Base-by-base conservation (phyloP, 192 early-diverging fungal genomes). In the Borealophlyctis nickersoniae region DNA sequence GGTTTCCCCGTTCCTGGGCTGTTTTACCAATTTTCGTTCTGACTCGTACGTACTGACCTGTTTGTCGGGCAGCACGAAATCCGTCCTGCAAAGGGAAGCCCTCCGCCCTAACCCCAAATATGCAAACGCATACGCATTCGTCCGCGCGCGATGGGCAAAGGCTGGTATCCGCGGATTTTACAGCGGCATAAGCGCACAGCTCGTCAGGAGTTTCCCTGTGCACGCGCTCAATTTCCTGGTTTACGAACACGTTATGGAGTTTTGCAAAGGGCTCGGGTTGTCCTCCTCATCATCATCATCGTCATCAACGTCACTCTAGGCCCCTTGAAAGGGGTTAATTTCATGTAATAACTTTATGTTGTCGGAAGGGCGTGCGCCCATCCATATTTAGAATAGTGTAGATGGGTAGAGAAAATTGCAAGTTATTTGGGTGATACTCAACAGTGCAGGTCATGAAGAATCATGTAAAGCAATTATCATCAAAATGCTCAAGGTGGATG, bases 211-310 rank as follows among this genome's bases (percentile, higher is more conserved):
- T 33, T 81, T 83, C 59, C 77, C 77, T 24, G 73, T 83, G 3
- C 81, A 83, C 50, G 26, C 72, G 4, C 48, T 83, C 34, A 83
- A 78, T 62, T 83, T 83, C 62, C 58, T 81, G 55, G 69, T 75
- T 4, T 75, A 75, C 58, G 74, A 75, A 52, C 54, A 68, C 4
- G 70, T 75, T 2, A 22, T 74, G 28, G 26, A 54, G 29, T 62
- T 28, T 51, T 69, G 67, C 30, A 13, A 28, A 13, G 56, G 23
- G 56, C 11, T 57, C 5, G 26, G 26, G 14, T 53, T 27, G 52
- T 53, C n/a, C n/a, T n/a, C n/a, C n/a, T n/a, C n/a, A n/a, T n/a
- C n/a, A n/a, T n/a, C n/a, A n/a, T n/a, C n/a, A n/a, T n/a, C n/a
- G n/a, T n/a, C n/a, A n/a, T n/a, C n/a, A n/a, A n/a, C n/a, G n/a